Conservation (phyloP, 306 rosid species). For the Cicer yamashitae region DNA sequence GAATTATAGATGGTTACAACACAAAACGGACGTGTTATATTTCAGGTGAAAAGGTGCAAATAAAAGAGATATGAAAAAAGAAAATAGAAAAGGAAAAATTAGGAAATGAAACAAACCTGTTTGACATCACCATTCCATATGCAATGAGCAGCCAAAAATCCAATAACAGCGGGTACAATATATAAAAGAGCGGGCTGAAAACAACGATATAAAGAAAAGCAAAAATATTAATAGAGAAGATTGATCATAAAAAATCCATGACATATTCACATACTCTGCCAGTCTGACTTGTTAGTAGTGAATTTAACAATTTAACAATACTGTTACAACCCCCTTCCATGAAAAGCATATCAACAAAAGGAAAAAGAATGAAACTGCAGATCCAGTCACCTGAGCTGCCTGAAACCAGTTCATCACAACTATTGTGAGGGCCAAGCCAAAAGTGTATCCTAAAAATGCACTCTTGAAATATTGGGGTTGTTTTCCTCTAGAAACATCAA, state of each 20-base stretch:
- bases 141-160: conserved; percentile 80
- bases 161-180: conserved; percentile 82
- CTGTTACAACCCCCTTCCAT: not conserved
- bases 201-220: conserved; percentile 27
- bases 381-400: conserved; percentile 90
- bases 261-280: conserved; percentile 10
- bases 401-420: conserved; percentile 99
- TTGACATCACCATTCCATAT: conserved; percentile 82
- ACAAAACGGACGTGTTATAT: not conserved
- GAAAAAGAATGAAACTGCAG: conserved; percentile 33
- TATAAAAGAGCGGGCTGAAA: conserved; percentile 85
- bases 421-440: conserved; percentile 86
- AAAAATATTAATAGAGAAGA: conserved; percentile 23
- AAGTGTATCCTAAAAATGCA: conserved; percentile 85
- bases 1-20: not conserved
- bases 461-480: conserved; percentile 87
- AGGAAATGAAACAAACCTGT: conserved; percentile 60
- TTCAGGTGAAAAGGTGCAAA: not conserved
- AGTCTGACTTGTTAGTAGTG: conserved; percentile 10
- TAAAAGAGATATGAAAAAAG: not conserved
- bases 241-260: not conserved
- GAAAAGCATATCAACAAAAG: not conserved
- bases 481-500: conserved; percentile 89
- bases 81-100: conserved; percentile 28
- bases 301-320: not conserved